These are phyloP conservation scores for Paramecium bursaria DNA, from an alignment of 73 alveolate genomes.

Conservation along the genomic window DNA sequence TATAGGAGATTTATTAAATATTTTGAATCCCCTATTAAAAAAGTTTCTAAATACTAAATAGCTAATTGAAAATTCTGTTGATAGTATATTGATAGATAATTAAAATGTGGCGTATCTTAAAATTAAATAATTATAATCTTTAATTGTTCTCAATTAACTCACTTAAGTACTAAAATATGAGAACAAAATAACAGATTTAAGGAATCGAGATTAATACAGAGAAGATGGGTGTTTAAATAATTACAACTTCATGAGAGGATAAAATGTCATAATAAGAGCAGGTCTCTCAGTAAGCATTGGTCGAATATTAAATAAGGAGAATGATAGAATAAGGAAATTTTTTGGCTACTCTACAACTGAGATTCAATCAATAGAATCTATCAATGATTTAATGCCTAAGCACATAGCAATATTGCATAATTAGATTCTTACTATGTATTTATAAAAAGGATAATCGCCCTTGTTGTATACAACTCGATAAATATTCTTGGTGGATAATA, in stretches of 20 bases:
- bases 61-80: not conserved
- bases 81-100: not conserved
- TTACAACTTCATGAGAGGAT: constrained; percentile 19
- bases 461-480: constrained; percentile 1
- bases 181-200: constrained; percentile 13
- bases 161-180: constrained; percentile 12
- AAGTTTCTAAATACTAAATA: not conserved
- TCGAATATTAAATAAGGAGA: constrained; percentile 11
- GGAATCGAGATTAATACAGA: constrained; percentile 28
- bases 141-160: not conserved
- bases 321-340: constrained; percentile 4
- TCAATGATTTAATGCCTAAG: constrained; percentile 39
- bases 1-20: not conserved
- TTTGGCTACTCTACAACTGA: constrained; percentile 13
- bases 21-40: not conserved
- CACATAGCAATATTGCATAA: constrained; percentile 27
- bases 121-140: not conserved
- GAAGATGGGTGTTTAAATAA: constrained; percentile 35
- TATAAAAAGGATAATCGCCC: constrained; percentile 14
- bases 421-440: constrained; percentile 1
- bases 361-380: not conserved
- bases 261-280: not conserved
- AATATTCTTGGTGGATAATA: not conserved
- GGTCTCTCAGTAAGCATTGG: constrained; percentile 4
- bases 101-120: constrained; percentile 19